A percentile compares a stretch with the other conserved stretches of the same genome.
These are phyloP conservation scores for Zalaria obscura DNA, from an alignment of 2,329 filamentous ascomycete genomes.

Conservation along the genomic window DNA sequence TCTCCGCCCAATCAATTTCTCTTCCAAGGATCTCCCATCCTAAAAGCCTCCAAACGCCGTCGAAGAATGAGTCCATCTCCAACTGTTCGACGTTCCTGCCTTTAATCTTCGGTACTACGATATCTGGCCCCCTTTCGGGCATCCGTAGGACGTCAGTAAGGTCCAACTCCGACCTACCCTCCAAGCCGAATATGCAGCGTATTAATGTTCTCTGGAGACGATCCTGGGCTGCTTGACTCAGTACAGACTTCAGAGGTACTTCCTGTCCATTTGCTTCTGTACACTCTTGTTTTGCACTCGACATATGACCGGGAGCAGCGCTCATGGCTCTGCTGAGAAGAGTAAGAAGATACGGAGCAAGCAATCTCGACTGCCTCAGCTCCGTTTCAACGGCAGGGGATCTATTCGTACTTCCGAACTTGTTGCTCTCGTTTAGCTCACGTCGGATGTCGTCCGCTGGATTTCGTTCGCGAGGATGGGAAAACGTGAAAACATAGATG, in stretches of 20 bases:
- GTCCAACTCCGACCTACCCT: not conserved
- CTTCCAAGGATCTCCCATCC: slow-evolving; percentile 34
- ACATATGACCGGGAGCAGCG: not conserved
- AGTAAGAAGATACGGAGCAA: not conserved
- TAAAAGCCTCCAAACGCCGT: slow-evolving; percentile 37
- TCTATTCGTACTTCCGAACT: not conserved
- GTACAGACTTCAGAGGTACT: not conserved
- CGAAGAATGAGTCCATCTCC: slow-evolving; percentile 30
- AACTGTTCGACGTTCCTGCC: not conserved
- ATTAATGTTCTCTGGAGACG: not conserved
- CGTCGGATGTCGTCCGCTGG: not conserved
- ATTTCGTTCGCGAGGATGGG: not conserved
- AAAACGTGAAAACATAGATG: slow-evolving; percentile 21
- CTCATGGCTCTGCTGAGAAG: not conserved
- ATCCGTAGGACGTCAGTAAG: not conserved
- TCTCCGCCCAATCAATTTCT: slow-evolving; percentile 3
- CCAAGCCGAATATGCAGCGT: not conserved
- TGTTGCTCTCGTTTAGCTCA: not conserved
- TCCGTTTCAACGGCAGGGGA: not conserved
- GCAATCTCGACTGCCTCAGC: not conserved
- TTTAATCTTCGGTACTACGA: not conserved
- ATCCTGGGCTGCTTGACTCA: not conserved
- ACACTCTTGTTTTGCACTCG: too few species aligned
- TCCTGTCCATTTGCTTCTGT: too few species aligned
- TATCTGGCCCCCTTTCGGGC: not conserved